Evolutionary conservation across 768 basidiomycete genomes (phyloP).

Genomic region (Xanthoconium stramineum): DNA sequence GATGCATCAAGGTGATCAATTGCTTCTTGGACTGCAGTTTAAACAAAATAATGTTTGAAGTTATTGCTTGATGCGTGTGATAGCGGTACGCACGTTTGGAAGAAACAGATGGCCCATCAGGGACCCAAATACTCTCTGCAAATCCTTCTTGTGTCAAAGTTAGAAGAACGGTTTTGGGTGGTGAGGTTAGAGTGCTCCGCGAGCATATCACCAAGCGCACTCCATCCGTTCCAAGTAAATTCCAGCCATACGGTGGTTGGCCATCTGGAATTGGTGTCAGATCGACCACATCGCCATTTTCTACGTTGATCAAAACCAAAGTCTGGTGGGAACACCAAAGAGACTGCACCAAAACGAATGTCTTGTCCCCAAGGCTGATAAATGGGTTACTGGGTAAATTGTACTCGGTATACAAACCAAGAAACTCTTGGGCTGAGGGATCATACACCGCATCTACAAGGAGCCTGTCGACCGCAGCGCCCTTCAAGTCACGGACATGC

Average conservation of each 20-base stretch:
- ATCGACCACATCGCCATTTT: slow-evolving; percentile 40
- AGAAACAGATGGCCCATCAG: slow-evolving; percentile 43
- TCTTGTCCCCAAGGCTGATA: slow-evolving; percentile 23
- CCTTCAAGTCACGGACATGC: slow-evolving; percentile 39
- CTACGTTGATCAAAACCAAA: slow-evolving; percentile 44
- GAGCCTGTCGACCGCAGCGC: slow-evolving; percentile 7
- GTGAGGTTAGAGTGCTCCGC: slow-evolving; percentile 46
- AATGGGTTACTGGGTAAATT: slow-evolving; percentile 45
- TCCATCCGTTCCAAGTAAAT: slow-evolving; percentile 49
- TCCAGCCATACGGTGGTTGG: slow-evolving; percentile 46
- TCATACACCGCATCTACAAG: slow-evolving; percentile 45
- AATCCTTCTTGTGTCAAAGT: slow-evolving; percentile 26
- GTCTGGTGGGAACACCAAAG: slow-evolving; percentile 54
- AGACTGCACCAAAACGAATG: slow-evolving; percentile 39
- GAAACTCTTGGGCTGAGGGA: slow-evolving; percentile 44
- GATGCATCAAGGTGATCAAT: slow-evolving; percentile 40
- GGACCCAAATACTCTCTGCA: slow-evolving; percentile 33
- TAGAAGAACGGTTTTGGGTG: slow-evolving; percentile 51
- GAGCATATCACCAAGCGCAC: slow-evolving; percentile 41
- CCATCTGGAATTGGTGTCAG: slow-evolving; percentile 11
- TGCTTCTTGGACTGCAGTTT: slow-evolving; percentile 38
- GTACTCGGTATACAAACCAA: slow-evolving; percentile 57
- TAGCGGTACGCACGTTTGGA: slow-evolving; percentile 33
- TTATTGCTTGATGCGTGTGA: neutral
- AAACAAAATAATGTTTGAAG: neutral